A percentile compares a stretch with the other conserved stretches of the same genome.
Conservation (phyloP, 2,329 filamentous ascomycete species). For the Alternaria postmessia region DNA sequence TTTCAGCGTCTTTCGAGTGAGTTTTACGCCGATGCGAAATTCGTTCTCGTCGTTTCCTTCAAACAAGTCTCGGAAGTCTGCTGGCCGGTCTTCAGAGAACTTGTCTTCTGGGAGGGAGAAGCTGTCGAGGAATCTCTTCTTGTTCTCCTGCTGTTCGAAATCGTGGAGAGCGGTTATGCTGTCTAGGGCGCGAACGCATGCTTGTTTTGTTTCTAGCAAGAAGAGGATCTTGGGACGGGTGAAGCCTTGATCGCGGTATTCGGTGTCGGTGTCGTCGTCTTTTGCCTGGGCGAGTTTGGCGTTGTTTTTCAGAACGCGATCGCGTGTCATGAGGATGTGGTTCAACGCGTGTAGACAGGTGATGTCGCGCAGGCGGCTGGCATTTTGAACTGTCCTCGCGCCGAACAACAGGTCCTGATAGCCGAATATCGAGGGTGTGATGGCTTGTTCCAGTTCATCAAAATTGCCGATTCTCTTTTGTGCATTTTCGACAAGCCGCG, state of each 20-base stretch:
- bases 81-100: constrained; percentile 77
- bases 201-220: constrained; percentile 85
- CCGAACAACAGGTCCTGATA: constrained; percentile 85
- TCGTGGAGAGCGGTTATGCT: constrained; percentile 77
- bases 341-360: constrained; percentile 86
- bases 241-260: constrained; percentile 92
- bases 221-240: constrained; percentile 93
- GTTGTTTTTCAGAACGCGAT: constrained; percentile 92
- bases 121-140: constrained; percentile 86
- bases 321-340: constrained; percentile 91
- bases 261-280: constrained; percentile 67
- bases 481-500: constrained; percentile 41
- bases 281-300: constrained; percentile 75
- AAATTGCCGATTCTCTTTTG: constrained; percentile 58
- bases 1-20: constrained; percentile 94
- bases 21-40: constrained; percentile 95
- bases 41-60: constrained; percentile 96
- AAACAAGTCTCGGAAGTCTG: constrained; percentile 89
- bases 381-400: constrained; percentile 73
- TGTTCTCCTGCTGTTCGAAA: constrained; percentile 93
- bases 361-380: constrained; percentile 73
- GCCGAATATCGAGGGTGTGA: constrained; percentile 78
- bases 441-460: constrained; percentile 66
- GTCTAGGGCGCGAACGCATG: constrained; percentile 80
- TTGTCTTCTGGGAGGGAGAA: constrained; percentile 75